phyloP scores from a whole-genome alignment of 345 rosid species.

The Citrus glauca region DNA sequence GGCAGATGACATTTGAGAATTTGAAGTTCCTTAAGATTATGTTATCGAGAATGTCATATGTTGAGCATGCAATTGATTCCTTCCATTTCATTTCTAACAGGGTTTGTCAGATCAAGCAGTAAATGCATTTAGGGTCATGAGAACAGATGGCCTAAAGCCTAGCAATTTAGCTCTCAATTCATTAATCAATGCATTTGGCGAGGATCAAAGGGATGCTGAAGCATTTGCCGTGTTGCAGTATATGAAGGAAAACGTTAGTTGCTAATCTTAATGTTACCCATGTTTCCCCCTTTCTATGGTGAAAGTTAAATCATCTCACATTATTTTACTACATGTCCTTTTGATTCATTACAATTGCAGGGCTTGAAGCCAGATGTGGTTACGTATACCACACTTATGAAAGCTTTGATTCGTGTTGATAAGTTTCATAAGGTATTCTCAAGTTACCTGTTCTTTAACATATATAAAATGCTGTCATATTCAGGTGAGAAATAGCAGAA shows the following conservation, averaged over 20 bases:
- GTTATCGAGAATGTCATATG: background rate
- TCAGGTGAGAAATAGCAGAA: background rate
- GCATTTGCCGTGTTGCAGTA: conserved; percentile 89
- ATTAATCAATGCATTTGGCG: conserved; percentile 91
- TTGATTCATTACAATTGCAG: conserved; percentile 45
- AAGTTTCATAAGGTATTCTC: conserved; percentile 68
- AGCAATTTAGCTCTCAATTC: conserved; percentile 88
- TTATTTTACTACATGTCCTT: conserved; percentile 13
- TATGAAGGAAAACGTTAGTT: conserved; percentile 87
- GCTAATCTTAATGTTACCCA: background rate
- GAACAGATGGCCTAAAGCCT: conserved; percentile 81
- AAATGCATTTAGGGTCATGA: conserved; percentile 84
- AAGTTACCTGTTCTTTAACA: background rate
- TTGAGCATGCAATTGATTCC: background rate
- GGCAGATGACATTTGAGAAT: background rate
- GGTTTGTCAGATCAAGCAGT: conserved; percentile 92
- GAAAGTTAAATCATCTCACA: background rate
- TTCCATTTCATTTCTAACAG: conserved; percentile 33
- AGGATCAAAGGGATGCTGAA: conserved; percentile 89
- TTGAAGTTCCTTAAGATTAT: background rate
- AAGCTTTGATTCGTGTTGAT: conserved; percentile 84
- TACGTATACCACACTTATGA: conserved; percentile 92
- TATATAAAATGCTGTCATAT: background rate
- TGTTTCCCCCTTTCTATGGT: background rate
- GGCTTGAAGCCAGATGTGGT: conserved; percentile 89